Base-by-base conservation (phyloP, 192 early-diverging fungal species). In the Phlyctochytrium bullatum region DNA sequence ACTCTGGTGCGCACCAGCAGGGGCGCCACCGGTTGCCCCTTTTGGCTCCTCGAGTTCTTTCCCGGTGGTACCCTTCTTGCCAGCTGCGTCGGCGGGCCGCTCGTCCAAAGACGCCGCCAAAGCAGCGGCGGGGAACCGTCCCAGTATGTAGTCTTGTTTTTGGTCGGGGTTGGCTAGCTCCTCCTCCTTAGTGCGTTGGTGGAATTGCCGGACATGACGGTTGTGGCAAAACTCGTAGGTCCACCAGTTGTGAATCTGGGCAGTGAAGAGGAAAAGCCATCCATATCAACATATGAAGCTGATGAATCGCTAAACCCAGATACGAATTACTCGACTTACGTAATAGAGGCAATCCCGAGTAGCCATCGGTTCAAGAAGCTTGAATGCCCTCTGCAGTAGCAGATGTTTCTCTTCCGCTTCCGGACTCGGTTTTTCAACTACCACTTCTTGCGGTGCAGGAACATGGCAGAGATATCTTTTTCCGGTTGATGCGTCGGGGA, bases 141-240 rank as follows among this genome's bases (percentile, higher is more conserved):
- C 76, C 17, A 77, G 68, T n/a, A 67, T 47, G 56, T 73, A 73
- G 36, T 77, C 66, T 28, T 70, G 76, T 17, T 34, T 59, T 27
- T 68, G 56, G 14, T 66, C 52, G 40, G 65, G 64, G 17, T 28
- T 61, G 53, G 59, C 28, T 29, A 28, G 14, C 58, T 79, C 75
- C 2, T 76, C 63, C 59, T 77, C 77, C 17, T 69, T 63, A 2
- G 73, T 52, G 35, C 70, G 34, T 32, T 66, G 66, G 67, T 89
- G 86, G 75, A 72, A 89, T 76, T 91, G 90, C 4, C 87, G 83
- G 27, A 90, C 78, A 50, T 84, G 65, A 6, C 57, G 64, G 36
- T 61, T 36, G 73, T 91, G 92, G 67, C 93, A 96, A 72, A 90
- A 92, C 74, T 96, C 91, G 67, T 93, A 96, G 0, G 86, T 82